A percentile compares a stretch with the other conserved stretches of the same genome.
Evolutionary conservation across 371 early-diverging fungal genomes (phyloP).

Genomic region (Haplosporangium sp.): DNA sequence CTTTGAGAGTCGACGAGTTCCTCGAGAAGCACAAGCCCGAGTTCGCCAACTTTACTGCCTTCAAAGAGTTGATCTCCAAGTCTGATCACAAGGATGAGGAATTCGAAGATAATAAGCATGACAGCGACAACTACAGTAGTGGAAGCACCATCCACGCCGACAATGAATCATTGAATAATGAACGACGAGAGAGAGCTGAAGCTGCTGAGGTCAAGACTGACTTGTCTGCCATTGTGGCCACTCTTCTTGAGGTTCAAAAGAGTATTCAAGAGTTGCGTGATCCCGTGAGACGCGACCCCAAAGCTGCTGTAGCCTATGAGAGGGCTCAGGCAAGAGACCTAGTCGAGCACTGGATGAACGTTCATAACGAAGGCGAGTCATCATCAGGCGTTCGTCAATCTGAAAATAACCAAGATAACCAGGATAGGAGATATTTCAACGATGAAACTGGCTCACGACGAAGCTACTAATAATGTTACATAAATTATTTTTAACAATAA

Average conservation of each 20-base stretch:
- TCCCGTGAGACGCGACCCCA: conserved; percentile 13
- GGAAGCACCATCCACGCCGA: background rate
- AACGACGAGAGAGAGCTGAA: background rate
- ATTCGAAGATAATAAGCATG: conserved; percentile 5
- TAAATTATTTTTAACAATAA: too few species aligned
- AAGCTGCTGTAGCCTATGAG: conserved; percentile 12
- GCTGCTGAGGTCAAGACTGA: background rate
- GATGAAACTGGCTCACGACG: background rate
- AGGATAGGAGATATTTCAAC: background rate
- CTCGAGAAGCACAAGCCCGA: conserved; percentile 5
- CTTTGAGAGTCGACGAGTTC: conserved; percentile 11
- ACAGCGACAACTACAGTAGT: conserved; percentile 1
- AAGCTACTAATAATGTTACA: too few species aligned
- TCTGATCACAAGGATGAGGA: conserved; percentile 5
- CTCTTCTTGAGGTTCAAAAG: conserved; percentile 6
- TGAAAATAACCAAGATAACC: background rate
- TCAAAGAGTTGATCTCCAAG: background rate
- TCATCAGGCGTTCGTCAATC: background rate
- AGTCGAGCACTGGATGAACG: conserved; percentile 15
- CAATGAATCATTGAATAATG: background rate
- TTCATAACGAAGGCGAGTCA: background rate
- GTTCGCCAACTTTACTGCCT: background rate
- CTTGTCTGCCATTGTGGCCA: conserved; percentile 1
- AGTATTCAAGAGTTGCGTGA: conserved; percentile 17
- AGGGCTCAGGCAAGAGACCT: conserved; percentile 13